Conservation (phyloP, 2,329 filamentous ascomycete genomes). For the Sporothrix phasma region DNA sequence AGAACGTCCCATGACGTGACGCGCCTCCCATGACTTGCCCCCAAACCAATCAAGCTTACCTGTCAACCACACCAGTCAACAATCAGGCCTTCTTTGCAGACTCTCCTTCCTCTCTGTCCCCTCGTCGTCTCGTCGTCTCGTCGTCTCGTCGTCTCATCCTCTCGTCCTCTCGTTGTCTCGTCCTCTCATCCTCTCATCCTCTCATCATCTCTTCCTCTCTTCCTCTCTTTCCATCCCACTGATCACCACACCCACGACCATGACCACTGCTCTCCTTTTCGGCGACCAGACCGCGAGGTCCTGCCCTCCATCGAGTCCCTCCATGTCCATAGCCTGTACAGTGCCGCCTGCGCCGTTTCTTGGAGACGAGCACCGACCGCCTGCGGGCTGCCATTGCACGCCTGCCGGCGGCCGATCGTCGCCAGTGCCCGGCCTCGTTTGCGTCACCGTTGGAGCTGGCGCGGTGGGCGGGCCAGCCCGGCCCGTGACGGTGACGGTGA, state of each 20-base stretch:
- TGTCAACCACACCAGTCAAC: too few species aligned
- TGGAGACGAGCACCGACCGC: not conserved
- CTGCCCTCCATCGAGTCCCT: not conserved
- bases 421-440: conserved; percentile 8
- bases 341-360: not conserved
- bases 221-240: not conserved
- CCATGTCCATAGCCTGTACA: not conserved
- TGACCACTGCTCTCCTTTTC: not conserved
- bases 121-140: too few species aligned
- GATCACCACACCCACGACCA: not conserved
- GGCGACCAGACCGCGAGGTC: conserved; percentile 6
- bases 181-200: not conserved
- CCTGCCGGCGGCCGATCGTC: conserved; percentile 6
- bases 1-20: too few species aligned
- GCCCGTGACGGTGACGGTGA: not conserved
- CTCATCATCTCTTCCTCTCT: not conserved
- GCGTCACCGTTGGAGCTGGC: conserved; percentile 10
- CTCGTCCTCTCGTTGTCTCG: too few species aligned
- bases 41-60: too few species aligned
- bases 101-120: too few species aligned
- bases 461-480: not conserved
- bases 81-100: too few species aligned
- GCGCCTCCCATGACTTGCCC: too few species aligned
- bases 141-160: too few species aligned
- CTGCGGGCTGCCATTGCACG: conserved; percentile 8